Conservation (phyloP, 2,329 filamentous ascomycete genomes). For the Rosellinia necatrix region DNA sequence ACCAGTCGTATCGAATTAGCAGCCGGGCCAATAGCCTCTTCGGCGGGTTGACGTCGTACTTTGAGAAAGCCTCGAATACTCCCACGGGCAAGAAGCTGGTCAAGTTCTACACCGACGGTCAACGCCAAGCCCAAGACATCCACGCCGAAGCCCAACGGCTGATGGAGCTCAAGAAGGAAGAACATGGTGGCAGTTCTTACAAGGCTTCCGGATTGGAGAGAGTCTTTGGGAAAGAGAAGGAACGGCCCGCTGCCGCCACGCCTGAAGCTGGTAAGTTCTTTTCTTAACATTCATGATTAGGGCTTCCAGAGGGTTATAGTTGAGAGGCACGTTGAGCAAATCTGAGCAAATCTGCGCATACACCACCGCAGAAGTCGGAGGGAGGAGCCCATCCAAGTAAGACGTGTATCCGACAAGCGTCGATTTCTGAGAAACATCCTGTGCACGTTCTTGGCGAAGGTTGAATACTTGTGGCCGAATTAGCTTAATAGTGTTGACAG, state of each 20-base stretch:
- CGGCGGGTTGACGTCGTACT: constrained; percentile 80
- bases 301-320: too few species aligned
- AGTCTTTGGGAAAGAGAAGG: constrained; percentile 60
- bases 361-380: too few species aligned
- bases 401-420: too few species aligned
- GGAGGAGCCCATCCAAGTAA: too few species aligned
- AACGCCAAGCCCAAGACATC: constrained; percentile 91
- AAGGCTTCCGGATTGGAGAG: constrained; percentile 62
- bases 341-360: too few species aligned
- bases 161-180: constrained; percentile 81
- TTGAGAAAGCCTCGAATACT: constrained; percentile 87
- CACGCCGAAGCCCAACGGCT: constrained; percentile 88
- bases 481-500: too few species aligned
- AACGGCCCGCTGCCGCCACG: constrained; percentile 32
- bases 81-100: constrained; percentile 88
- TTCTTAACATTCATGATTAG: too few species aligned
- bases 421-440: too few species aligned
- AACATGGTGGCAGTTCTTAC: constrained; percentile 62
- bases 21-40: constrained; percentile 69
- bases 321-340: too few species aligned
- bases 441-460: too few species aligned
- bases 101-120: constrained; percentile 82
- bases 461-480: background rate
- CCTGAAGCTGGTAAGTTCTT: constrained; percentile 27
- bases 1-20: constrained; percentile 82